Conservation (phyloP, 306 rosid genomes). For the Morella rubra region DNA sequence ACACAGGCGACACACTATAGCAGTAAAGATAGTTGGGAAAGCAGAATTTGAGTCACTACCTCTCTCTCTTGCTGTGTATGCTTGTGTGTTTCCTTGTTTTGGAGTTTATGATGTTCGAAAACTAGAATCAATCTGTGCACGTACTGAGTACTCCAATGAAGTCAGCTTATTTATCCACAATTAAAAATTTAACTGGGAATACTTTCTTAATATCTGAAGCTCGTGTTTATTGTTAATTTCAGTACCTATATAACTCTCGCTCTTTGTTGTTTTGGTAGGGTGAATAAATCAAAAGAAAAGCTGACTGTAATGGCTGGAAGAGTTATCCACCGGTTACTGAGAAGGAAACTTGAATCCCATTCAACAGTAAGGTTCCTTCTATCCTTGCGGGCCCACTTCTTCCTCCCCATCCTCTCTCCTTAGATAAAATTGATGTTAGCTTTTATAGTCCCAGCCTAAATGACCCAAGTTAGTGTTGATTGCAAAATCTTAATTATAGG, state of each 20-base stretch:
- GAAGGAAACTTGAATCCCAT: constrained; percentile 66
- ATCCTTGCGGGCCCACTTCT: neutral
- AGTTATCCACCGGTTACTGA: constrained; percentile 64
- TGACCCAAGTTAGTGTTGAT: neutral
- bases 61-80: neutral
- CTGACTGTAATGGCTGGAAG: constrained; percentile 79
- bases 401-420: neutral
- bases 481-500: neutral
- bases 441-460: neutral
- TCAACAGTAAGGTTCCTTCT: constrained; percentile 46
- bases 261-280: neutral
- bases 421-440: constrained; percentile 11
- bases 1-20: neutral
- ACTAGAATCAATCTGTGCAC: neutral
- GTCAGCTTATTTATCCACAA: too few species aligned
- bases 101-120: neutral
- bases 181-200: too few species aligned
- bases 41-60: neutral
- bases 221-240: neutral
- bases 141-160: neutral
- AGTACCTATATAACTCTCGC: neutral
- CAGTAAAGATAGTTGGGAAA: neutral
- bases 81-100: neutral
- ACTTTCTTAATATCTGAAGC: neutral
- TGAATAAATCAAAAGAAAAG: constrained; percentile 35